Evolutionary conservation across 345 rosid species (phyloP).

Genomic region (Lenwebbia sp.): DNA sequence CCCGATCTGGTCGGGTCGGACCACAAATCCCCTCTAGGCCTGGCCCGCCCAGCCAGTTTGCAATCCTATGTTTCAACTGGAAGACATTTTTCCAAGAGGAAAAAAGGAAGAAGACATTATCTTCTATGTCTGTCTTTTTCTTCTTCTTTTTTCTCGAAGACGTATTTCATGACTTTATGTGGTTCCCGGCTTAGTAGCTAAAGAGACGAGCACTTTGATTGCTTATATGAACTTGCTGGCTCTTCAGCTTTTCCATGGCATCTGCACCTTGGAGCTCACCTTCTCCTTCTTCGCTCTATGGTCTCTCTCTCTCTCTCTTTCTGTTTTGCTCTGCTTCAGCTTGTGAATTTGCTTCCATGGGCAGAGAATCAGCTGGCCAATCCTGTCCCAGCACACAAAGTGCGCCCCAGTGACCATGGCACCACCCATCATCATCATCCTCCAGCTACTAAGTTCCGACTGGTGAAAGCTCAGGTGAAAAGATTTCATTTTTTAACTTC

Average conservation of each 20-base stretch:
- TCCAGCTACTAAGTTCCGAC: neutral
- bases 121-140: neutral
- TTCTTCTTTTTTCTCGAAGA: neutral
- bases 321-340: neutral
- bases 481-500: neutral
- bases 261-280: neutral
- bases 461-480: neutral
- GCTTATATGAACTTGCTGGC: neutral
- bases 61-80: neutral
- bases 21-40: neutral
- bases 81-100: neutral
- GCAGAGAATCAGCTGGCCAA: neutral
- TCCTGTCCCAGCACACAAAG: neutral
- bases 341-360: neutral
- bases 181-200: neutral
- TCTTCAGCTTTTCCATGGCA: neutral
- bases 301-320: neutral
- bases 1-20: too few relatives aligned
- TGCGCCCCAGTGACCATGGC: neutral
- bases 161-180: neutral
- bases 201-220: neutral
- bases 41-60: neutral
- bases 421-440: neutral
- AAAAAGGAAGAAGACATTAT: neutral
- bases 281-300: neutral